Evolutionary conservation across 2,329 filamentous ascomycete genomes (phyloP).

Genomic region (Penicillium decumbens): DNA sequence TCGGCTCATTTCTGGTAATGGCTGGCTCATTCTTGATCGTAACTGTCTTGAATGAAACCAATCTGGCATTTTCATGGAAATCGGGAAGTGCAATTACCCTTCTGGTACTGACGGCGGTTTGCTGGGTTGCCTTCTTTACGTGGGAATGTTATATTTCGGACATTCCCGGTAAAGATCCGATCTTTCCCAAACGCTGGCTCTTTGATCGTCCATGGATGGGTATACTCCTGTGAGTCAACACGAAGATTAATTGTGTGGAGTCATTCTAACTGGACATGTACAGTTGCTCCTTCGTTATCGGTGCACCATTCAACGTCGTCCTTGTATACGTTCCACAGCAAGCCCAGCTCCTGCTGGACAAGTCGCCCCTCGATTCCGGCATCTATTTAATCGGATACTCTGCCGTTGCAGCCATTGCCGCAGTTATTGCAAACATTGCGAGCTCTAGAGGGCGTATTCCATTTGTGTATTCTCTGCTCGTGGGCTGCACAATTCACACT

Average conservation of each 20-base stretch:
- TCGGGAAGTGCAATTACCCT: conserved; percentile 33
- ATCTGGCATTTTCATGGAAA: conserved; percentile 42
- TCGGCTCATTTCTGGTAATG: conserved; percentile 32
- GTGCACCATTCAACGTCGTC: conserved; percentile 26
- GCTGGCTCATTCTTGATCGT: conserved; percentile 45
- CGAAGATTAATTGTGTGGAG: not conserved
- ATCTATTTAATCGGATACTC: conserved; percentile 26
- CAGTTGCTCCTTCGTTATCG: conserved; percentile 27
- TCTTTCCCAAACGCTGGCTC: conserved; percentile 29
- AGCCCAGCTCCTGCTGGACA: conserved; percentile 22
- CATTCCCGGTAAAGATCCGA: conserved; percentile 22
- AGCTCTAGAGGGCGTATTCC: conserved; percentile 23
- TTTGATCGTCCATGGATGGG: conserved; percentile 25
- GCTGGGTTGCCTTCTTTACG: conserved; percentile 30
- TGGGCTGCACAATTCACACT: conserved; percentile 24
- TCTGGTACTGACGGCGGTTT: conserved; percentile 21
- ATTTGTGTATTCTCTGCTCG: conserved; percentile 26
- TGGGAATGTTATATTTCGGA: conserved; percentile 30
- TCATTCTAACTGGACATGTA: not conserved
- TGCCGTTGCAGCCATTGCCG: conserved; percentile 22
- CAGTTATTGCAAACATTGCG: conserved; percentile 20
- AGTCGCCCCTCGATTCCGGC: conserved; percentile 26
- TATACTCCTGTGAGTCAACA: conserved; percentile 21
- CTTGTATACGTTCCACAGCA: conserved; percentile 30
- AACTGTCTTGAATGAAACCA: conserved; percentile 46